Percentiles rank a stretch among this genome's conserved stretches.
These are phyloP conservation scores for Orbilia javanica DNA, from an alignment of 2,329 filamentous ascomycete genomes.

Conservation along the genomic window DNA sequence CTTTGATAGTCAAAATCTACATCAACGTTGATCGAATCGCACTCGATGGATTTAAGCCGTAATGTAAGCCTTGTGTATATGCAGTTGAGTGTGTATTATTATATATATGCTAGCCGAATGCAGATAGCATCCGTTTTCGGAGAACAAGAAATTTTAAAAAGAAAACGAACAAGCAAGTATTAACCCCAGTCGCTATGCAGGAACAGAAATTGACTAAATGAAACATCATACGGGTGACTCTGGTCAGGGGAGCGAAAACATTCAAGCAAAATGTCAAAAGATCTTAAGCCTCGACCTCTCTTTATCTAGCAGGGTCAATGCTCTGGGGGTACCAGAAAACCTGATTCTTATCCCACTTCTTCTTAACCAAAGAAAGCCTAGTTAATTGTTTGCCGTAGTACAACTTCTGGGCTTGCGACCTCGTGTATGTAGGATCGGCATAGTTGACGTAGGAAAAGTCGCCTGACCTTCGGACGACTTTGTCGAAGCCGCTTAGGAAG, in stretches of 20 bases:
- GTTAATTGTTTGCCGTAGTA: conserved; percentile 48
- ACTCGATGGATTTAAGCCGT: too few species aligned
- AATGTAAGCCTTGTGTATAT: background rate
- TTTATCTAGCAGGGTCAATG: conserved; percentile 43
- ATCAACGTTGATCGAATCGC: too few species aligned
- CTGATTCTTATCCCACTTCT: conserved; percentile 52
- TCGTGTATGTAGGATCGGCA: conserved; percentile 43
- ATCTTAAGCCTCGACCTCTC: too few species aligned
- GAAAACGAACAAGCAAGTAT: background rate
- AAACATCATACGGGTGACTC: background rate
- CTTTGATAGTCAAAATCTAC: too few species aligned
- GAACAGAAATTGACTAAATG: background rate
- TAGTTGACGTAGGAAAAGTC: conserved; percentile 57
- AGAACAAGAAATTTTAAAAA: background rate
- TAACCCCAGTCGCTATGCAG: conserved; percentile 11
- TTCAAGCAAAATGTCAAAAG: background rate
- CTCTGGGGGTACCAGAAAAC: conserved; percentile 58
- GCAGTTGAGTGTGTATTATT: background rate
- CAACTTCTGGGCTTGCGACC: conserved; percentile 26
- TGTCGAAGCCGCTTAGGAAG: conserved; percentile 45
- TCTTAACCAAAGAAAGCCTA: conserved; percentile 39
- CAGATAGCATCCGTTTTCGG: background rate
- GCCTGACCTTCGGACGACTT: conserved; percentile 32
- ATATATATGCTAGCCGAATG: background rate
- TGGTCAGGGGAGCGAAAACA: background rate